A percentile compares a stretch with the other conserved stretches of the same genome.
These are phyloP conservation scores for Rhododendron mucronatum DNA, from an alignment of 148 eudicot species.

Conservation along the genomic window DNA sequence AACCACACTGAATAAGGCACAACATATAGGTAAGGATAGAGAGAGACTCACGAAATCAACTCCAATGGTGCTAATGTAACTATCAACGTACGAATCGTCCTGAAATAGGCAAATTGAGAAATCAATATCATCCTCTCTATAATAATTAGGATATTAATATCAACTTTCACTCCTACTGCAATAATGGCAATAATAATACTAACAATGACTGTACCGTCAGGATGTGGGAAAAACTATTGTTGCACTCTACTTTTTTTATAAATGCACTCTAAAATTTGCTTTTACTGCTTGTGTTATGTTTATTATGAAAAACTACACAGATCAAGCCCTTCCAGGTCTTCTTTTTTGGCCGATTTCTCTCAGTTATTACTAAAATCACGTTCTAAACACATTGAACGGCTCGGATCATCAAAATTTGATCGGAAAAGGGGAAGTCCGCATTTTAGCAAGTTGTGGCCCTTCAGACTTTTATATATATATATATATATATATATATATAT, in stretches of 20 bases:
- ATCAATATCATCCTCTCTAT: not conserved
- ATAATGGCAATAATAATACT: not conserved
- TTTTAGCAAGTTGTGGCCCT: too few species aligned
- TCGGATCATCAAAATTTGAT: too few species aligned
- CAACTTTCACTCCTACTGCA: not conserved
- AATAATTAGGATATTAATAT: not conserved
- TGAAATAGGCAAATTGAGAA: slow-evolving; percentile 21
- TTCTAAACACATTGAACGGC: too few species aligned
- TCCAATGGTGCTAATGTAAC: slow-evolving; percentile 89
- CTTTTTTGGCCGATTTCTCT: too few species aligned
- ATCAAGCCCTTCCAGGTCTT: too few species aligned
- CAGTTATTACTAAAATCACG: too few species aligned
- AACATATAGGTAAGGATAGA: not conserved
- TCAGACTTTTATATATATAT: not conserved
- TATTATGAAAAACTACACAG: too few species aligned
- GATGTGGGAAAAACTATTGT: too few species aligned
- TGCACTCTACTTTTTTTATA: not conserved
- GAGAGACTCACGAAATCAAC: slow-evolving; percentile 72
- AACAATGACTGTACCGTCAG: not conserved
- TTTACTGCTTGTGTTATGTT: too few species aligned
- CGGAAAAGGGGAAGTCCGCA: too few species aligned
- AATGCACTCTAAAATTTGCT: not conserved
- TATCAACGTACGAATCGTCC: slow-evolving; percentile 85
- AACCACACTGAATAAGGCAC: not conserved
- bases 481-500: too few species aligned